Conservation (phyloP, 1,284 basidiomycete species). For the Puccinia novopanici region DNA sequence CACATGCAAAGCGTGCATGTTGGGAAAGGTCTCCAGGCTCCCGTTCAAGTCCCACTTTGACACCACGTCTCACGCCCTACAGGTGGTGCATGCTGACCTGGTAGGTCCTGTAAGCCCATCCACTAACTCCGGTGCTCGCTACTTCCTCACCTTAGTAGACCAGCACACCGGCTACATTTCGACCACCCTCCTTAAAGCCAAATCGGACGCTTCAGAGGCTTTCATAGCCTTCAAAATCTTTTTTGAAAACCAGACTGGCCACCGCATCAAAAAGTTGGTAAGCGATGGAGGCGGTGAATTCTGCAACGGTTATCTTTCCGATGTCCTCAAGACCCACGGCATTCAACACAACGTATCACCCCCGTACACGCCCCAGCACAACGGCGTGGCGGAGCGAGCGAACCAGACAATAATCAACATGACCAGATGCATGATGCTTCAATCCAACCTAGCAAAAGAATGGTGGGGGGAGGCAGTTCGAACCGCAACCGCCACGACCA, state of each 20-base stretch:
- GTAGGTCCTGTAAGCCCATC: neutral
- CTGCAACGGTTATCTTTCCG: too few species aligned
- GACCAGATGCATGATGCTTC: neutral
- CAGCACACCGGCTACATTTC: too few species aligned
- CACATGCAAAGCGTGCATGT: neutral
- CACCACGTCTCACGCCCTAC: neutral
- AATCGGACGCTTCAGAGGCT: neutral
- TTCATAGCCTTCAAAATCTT: neutral
- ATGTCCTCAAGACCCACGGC: too few species aligned
- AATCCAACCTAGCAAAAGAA: neutral
- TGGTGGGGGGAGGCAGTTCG: neutral
- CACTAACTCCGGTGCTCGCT: neutral
- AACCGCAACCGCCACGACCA: neutral
- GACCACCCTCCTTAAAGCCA: neutral
- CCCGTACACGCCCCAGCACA: too few species aligned
- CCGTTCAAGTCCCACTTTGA: neutral
- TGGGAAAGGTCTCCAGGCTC: neutral
- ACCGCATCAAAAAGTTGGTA: neutral
- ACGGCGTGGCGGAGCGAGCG: too few species aligned
- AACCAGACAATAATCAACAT: neutral
- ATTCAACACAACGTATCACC: too few species aligned
- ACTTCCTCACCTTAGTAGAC: neutral
- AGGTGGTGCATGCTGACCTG: neutral
- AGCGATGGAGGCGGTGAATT: neutral
- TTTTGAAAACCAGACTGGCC: neutral